Evolutionary conservation across 257 asterid species (phyloP).

Genomic region (Anisodus tanguticus): DNA sequence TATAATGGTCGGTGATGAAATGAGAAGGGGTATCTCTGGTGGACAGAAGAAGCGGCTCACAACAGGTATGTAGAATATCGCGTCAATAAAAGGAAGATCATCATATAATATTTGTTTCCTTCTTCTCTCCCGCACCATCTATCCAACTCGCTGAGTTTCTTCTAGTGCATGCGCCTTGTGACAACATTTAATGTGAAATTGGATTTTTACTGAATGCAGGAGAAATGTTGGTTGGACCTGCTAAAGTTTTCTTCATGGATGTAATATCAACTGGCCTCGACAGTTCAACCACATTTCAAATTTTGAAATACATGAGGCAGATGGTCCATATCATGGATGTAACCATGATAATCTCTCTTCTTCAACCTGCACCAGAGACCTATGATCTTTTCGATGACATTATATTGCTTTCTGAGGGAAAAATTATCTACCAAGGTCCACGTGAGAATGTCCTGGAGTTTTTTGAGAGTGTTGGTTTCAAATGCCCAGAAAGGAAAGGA

Average conservation of each 20-base stretch:
- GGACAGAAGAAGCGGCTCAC: slow-evolving; percentile 98
- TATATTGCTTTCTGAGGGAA: slow-evolving; percentile 84
- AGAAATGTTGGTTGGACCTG: slow-evolving; percentile 97
- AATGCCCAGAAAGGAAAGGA: slow-evolving; percentile 93
- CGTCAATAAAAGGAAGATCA: not conserved
- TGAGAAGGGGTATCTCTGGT: slow-evolving; percentile 96
- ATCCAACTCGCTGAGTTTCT: not conserved
- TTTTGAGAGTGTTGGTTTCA: slow-evolving; percentile 84
- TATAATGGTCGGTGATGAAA: slow-evolving; percentile 82
- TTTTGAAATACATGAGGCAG: slow-evolving; percentile 81
- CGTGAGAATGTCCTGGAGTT: slow-evolving; percentile 80
- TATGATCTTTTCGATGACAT: slow-evolving; percentile 90
- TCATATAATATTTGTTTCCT: not conserved
- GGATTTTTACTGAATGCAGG: slow-evolving; percentile 49
- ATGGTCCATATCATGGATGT: slow-evolving; percentile 94
- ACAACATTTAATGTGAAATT: not conserved
- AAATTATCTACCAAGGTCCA: slow-evolving; percentile 84
- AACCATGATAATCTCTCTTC: slow-evolving; percentile 89
- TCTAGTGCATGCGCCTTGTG: not conserved
- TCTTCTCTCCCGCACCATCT: not conserved
- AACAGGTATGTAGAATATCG: slow-evolving; percentile 55
- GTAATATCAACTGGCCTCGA: slow-evolving; percentile 98
- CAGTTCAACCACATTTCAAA: slow-evolving; percentile 91
- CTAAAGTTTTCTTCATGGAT: slow-evolving; percentile 95
- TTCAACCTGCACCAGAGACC: slow-evolving; percentile 96